Conservation (phyloP, 2,329 filamentous ascomycete species). For the Magnaporthiopsis rhizophila region DNA sequence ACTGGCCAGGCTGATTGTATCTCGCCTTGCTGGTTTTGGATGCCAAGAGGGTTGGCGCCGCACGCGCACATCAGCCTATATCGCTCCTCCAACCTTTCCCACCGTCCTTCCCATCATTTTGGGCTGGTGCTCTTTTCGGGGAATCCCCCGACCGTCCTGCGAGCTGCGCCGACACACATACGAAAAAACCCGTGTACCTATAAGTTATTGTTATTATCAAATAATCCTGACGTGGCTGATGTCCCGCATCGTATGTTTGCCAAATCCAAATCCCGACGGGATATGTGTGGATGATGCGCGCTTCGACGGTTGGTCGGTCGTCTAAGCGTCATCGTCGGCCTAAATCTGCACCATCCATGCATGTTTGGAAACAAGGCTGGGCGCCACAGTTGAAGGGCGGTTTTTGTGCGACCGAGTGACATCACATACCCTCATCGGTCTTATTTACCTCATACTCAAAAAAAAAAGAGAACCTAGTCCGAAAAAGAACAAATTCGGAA, state of each 20-base stretch:
- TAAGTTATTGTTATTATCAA: too few species aligned
- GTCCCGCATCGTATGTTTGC: neutral
- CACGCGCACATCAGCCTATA: neutral
- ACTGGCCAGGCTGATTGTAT: neutral
- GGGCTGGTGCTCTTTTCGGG: too few species aligned
- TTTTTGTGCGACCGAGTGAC: too few species aligned
- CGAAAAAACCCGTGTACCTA: too few species aligned
- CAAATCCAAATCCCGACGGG: neutral
- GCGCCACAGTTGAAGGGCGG: too few species aligned
- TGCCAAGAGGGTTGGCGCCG: neutral
- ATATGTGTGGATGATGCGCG: neutral
- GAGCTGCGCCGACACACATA: too few species aligned
- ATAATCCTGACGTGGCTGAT: too few species aligned
- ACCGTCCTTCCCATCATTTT: neutral
- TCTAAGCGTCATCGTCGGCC: neutral
- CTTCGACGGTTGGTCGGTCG: too few species aligned
- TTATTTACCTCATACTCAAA: neutral
- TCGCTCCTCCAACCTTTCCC: neutral
- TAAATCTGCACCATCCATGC: neutral
- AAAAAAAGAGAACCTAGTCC: neutral
- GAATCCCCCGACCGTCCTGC: neutral
- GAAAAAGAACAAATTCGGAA: neutral
- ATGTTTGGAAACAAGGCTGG: neutral
- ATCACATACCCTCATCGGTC: too few species aligned
- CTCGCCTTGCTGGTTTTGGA: neutral